phyloP scores from a whole-genome alignment of 441 rosid species.

The Isatis lusitanica region DNA sequence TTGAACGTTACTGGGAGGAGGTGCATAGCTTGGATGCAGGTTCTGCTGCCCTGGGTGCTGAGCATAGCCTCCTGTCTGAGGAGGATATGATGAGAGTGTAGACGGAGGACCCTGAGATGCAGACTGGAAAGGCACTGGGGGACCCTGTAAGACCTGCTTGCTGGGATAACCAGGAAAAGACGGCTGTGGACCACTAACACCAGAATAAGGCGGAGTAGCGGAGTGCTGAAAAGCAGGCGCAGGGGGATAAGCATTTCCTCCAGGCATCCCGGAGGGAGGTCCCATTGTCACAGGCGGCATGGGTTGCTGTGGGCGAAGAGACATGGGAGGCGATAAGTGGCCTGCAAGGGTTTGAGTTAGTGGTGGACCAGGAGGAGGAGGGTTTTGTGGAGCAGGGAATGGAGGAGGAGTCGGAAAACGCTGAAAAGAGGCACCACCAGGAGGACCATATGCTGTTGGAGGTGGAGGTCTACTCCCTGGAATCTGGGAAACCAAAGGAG shows the following conservation, averaged over 20 bases:
- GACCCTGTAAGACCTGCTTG: conserved; percentile 52
- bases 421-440: conserved; percentile 54
- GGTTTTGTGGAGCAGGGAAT: conserved; percentile 48
- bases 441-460: conserved; percentile 58
- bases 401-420: conserved; percentile 55
- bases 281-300: conserved; percentile 62
- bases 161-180: conserved; percentile 66
- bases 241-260: conserved; percentile 39
- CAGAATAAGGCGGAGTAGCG: conserved; percentile 46
- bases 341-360: conserved; percentile 56
- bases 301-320: conserved; percentile 55
- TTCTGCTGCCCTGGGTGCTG: conserved; percentile 58
- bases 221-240: conserved; percentile 56
- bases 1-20: conserved; percentile 65
- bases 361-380: conserved; percentile 54
- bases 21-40: conserved; percentile 56
- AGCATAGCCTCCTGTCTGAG: conserved; percentile 58
- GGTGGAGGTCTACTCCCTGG: conserved; percentile 51
- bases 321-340: conserved; percentile 48
- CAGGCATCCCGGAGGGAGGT: conserved; percentile 49
- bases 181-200: conserved; percentile 46
- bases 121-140: conserved; percentile 56
- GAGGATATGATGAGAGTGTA: conserved; percentile 52
- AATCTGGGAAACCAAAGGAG: conserved; percentile 47
- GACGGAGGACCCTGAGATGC: conserved; percentile 55